Evolutionary conservation across 805 yeast species (phyloP), one percentile per base, ranked within the genome.

Genomic region (Lipomyces sp.): DNA sequence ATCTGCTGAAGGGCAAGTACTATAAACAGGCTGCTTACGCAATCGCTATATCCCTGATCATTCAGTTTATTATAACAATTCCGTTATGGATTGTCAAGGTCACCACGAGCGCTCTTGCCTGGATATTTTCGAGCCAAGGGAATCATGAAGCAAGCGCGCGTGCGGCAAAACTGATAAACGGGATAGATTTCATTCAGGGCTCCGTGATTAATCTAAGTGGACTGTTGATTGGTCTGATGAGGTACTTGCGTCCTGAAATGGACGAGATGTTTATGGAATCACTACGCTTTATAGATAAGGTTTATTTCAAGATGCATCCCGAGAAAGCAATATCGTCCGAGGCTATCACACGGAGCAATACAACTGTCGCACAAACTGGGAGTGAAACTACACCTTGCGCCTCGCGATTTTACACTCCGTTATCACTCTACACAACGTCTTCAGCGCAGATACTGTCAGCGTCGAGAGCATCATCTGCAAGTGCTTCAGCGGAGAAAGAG

Each of bases 131-230:
- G 15, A 7, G 18, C 5, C 8, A 32, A 11, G 32, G 33, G 5
- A 32, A 32, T 51, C 37, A n/a, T 34, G 63, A 56, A 6, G 30
- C 33, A 29, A 53, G 45, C 13, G 34, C 10, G 11, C 33, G 39
- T 8, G 61, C 42, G 35, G 33, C 62, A 6, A 29, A 48, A 29
- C 39, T 55, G 34, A 32, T 76, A 64, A 63, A 66, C 74, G 71
- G 67, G 65, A 71, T 82, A 67, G 81, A 79, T 62, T 77, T 73
- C 67, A 72, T 82, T 66, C 80, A 80, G 64, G 73, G 76, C 59
- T 74, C 78, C 51, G 78, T 82, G 37, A 75, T 82, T 60, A 78
- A 83, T 64, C 64, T 82, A 51, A 77, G 81, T 13, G 82, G 81
- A 11, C 76, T 84, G 64, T 66, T 80, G 57, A 75, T 81, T 18